Evolutionary conservation across 2,329 filamentous ascomycete genomes (phyloP), one percentile per base, ranked within the genome.

Genomic region (Sporothrix schenckii): DNA sequence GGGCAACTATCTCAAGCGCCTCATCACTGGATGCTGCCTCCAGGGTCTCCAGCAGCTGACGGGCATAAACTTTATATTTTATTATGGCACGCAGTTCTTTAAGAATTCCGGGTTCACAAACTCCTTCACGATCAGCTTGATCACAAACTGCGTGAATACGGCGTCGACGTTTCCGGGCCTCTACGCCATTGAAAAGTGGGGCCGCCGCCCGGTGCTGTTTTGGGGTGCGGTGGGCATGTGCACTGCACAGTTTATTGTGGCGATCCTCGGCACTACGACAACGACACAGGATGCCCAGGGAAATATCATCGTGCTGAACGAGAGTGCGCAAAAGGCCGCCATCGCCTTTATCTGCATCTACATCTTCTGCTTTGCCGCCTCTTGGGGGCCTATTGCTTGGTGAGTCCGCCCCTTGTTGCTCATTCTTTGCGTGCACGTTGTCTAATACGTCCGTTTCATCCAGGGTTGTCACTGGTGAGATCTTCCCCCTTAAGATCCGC

Each of bases 351-450:
- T 89, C 49, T 91, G 89, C 80, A 83, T 91, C 74, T 92, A 89
- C 80, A 92, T 92, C 78, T 91, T 91, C 83, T 91, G 90, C 83
- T 92, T 92, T 74, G 90, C 90, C 58, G 85, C 86, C 3, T 90
- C 89, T 1, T 92, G 89, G 89, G 89, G 89, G 0, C 85, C 85
- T 0, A 76, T 81, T 3, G 79, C 47, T 44, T 85, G 84, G 84
- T 41, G 11, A 41, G 39, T 41, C 39, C 39, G 39, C 39, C 39
- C 39, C 11, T 11, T 41, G 5, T 41, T 41, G 39, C 39, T 41
- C 5, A 5, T 41, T 41, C 5, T 41, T 41, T 41, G 11, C 39
- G n/a, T n/a, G n/a, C 39, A 41, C 11, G 39, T 41, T 41, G 39
- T 41, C 39, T 41, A 41, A 41, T 41, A 41, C 39, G 5, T 41